Evolutionary conservation across 495 filamentous ascomycete species (phyloP), one percentile per base, ranked within the genome.

Genomic region (Aspergillus baeticus): DNA sequence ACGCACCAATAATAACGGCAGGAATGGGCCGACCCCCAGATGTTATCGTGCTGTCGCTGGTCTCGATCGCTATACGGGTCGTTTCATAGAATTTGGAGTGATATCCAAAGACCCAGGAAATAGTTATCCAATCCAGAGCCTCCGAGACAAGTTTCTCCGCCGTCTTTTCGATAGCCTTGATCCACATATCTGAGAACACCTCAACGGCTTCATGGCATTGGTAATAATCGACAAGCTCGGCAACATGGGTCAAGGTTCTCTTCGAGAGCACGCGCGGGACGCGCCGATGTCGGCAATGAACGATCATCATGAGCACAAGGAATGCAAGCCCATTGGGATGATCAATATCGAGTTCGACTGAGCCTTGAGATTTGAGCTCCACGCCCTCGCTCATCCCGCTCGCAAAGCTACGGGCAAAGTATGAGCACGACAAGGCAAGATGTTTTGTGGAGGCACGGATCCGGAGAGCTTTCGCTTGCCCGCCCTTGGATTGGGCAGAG

Each of bases 121-220:
- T 41, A 5, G 18, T 3, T 5, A 41, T 2, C 37, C 37, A 41
- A 29, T 29, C 4, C 26, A 29, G 26, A 29, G 4, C 8, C 26
- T 3, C 26, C 10, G 8, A 6, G 3, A 3, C 17, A n/a, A 41
- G n/a, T 37, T 37, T 37, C 35, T 11, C 15, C 10, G 21, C 23
- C 36, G 10, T 34, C 10, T n/a, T 31, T 11, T n/a, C n/a, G 3
- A 54, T 10, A 14, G 4, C 15, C 10, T 18, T n/a, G 20, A 54
- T 44, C 53, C 53, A 55, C 20, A 38, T 2, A 15, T 55, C 53
- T 5, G 53, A 55, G 17, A 55, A 39, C 3, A 47, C 10, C 3
- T 47, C 53, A 1, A 55, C 43, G 14, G 29, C 46, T 17, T 57
- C 55, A 20, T 51, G 37, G 38, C 42, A 59, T 18, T 59, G 42